Evolutionary conservation across 176 grass and related monocot genomes (phyloP).

Genomic region (Bothriochloa decipiens): DNA sequence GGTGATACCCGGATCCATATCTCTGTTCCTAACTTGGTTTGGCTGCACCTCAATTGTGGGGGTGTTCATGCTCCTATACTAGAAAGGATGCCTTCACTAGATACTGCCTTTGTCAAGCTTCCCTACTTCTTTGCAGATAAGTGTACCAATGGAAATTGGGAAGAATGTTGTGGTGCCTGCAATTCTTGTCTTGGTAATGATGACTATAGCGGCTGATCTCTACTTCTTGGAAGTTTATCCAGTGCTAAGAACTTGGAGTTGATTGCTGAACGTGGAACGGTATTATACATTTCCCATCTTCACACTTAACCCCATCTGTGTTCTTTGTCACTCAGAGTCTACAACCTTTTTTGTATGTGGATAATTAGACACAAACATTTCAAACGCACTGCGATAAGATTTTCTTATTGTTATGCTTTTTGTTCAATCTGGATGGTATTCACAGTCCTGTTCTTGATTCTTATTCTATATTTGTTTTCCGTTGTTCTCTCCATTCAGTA

Average conservation of each 20-base stretch:
- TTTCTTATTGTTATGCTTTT: too few relatives aligned
- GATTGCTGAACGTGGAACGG: not conserved
- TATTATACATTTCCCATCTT: not conserved
- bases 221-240: constrained; percentile 8
- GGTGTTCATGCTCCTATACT: not conserved
- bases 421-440: too few relatives aligned
- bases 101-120: not conserved
- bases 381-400: not conserved
- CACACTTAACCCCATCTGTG: not conserved
- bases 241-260: constrained; percentile 8
- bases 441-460: too few relatives aligned
- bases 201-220: not conserved
- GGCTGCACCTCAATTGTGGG: too few relatives aligned
- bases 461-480: too few relatives aligned
- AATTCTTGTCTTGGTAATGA: not conserved
- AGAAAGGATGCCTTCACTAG: not conserved
- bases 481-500: too few relatives aligned
- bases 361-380: not conserved
- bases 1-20: too few relatives aligned
- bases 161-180: not conserved
- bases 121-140: not conserved
- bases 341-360: not conserved
- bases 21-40: too few relatives aligned
- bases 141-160: not conserved
- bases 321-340: not conserved